phyloP scores from a whole-genome alignment of 495 filamentous ascomycete species.

The Thermochaetoides thermophila region DNA sequence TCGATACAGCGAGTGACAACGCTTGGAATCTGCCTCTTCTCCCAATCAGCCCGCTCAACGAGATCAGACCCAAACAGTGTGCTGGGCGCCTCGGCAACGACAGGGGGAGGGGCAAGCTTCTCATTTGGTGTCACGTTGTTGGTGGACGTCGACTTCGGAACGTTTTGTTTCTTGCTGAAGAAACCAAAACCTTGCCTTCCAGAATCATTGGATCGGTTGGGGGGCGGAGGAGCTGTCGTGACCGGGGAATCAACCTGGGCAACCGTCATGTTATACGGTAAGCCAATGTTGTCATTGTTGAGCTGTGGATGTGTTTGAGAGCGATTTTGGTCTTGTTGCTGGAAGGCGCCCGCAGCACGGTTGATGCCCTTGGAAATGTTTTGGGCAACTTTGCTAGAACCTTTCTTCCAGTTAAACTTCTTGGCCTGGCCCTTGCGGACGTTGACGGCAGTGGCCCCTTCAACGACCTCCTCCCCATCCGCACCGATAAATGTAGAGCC shows the following conservation, averaged over 20 bases:
- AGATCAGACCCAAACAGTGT: constrained; percentile 86
- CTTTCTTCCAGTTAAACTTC: constrained; percentile 98
- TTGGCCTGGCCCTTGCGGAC: constrained; percentile 83
- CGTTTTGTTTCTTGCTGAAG: constrained; percentile 40
- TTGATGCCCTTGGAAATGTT: constrained; percentile 88
- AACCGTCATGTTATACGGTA: constrained; percentile 47
- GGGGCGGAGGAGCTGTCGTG: constrained; percentile 9
- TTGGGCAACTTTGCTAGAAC: constrained; percentile 81
- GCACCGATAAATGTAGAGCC: constrained; percentile 40
- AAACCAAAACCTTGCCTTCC: constrained; percentile 58
- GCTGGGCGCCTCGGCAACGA: constrained; percentile 39
- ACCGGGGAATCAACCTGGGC: constrained; percentile 32
- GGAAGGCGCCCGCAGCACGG: constrained; percentile 50
- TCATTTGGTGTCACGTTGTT: constrained; percentile 26
- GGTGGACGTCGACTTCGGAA: constrained; percentile 38
- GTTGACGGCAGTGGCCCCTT: constrained; percentile 80
- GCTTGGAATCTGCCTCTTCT: constrained; percentile 76
- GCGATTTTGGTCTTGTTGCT: constrained; percentile 26
- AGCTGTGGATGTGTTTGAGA: constrained; percentile 35
- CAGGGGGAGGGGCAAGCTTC: constrained; percentile 14
- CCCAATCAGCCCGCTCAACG: constrained; percentile 69
- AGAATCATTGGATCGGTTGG: constrained; percentile 19
- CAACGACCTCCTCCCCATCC: constrained; percentile 52
- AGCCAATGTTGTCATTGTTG: constrained; percentile 40
- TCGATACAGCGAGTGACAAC: constrained; percentile 92